Conservation (phyloP, 306 rosid species). For the Macrotyloma uniflorum region DNA sequence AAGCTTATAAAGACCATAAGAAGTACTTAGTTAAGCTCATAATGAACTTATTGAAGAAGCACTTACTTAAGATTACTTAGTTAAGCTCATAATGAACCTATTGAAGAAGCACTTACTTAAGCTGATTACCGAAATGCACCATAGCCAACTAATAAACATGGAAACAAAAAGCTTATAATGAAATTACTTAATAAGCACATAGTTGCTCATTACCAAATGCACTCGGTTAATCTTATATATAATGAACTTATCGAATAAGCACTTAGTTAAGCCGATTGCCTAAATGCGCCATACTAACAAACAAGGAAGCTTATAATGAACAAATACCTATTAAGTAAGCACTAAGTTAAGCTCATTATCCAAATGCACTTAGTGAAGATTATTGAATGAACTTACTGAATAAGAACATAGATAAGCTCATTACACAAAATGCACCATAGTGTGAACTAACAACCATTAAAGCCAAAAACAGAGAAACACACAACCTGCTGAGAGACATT, state of each 20-base stretch:
- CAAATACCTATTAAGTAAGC: not conserved
- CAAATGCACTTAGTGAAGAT: not conserved
- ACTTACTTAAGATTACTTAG: not conserved
- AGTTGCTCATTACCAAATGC: not conserved
- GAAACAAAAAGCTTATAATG: not conserved
- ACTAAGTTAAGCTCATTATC: not conserved
- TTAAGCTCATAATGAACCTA: not conserved
- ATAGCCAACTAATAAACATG: not conserved
- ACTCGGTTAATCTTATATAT: not conserved
- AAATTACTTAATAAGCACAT: not conserved
- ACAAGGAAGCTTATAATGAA: not conserved
- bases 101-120: not conserved
- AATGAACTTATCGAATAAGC: not conserved
- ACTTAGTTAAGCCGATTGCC: not conserved
- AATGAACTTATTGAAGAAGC: not conserved
- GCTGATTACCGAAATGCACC: not conserved
- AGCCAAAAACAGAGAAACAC: not conserved
- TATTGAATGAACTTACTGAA: not conserved
- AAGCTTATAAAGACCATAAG: not conserved
- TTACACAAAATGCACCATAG: not conserved
- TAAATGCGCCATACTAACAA: not conserved
- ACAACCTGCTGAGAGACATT: slow-evolving; percentile 84
- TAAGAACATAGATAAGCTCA: not conserved
- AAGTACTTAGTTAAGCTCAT: not conserved
- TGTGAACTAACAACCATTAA: not conserved